phyloP scores from a whole-genome alignment of 2,329 filamentous ascomycete genomes.

The Alternaria brassicae region DNA sequence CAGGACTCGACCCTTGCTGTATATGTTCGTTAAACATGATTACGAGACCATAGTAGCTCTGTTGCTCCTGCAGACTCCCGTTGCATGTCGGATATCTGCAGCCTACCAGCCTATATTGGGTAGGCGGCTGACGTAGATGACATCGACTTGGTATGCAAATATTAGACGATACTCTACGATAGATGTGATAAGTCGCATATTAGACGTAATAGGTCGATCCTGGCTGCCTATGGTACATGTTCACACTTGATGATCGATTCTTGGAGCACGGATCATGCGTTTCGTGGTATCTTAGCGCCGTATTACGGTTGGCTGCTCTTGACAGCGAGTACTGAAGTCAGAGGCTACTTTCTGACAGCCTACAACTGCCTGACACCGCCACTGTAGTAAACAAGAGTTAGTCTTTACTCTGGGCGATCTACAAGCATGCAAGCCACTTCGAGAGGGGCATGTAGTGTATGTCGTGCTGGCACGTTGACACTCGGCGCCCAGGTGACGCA shows the following conservation, averaged over 20 bases:
- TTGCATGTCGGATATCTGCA: constrained; percentile 22
- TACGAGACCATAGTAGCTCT: not conserved
- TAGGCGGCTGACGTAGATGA: not conserved
- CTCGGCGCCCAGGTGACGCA: constrained; percentile 21
- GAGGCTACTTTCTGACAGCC: constrained; percentile 16
- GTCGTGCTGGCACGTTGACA: constrained; percentile 26
- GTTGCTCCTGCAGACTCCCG: constrained; percentile 7
- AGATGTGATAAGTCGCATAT: constrained; percentile 9
- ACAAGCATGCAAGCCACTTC: constrained; percentile 2
- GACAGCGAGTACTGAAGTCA: constrained; percentile 8
- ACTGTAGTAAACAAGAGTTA: constrained; percentile 4
- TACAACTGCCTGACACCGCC: not conserved
- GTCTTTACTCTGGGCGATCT: not conserved
- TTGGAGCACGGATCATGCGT: not conserved
- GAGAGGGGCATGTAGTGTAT: not conserved
- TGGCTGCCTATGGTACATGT: constrained; percentile 2
- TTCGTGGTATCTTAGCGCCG: not conserved
- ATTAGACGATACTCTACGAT: not conserved
- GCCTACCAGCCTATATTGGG: not conserved
- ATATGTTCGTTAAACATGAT: not conserved
- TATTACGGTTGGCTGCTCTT: constrained; percentile 5
- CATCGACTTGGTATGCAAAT: not conserved
- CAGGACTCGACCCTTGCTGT: constrained; percentile 13
- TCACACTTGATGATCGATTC: not conserved
- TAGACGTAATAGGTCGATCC: not conserved